Percentiles rank a stretch among this genome's conserved stretches.
These are phyloP conservation scores for Cantharellus cinnabarinus DNA, from an alignment of 768 basidiomycete species.

Conservation along the genomic window DNA sequence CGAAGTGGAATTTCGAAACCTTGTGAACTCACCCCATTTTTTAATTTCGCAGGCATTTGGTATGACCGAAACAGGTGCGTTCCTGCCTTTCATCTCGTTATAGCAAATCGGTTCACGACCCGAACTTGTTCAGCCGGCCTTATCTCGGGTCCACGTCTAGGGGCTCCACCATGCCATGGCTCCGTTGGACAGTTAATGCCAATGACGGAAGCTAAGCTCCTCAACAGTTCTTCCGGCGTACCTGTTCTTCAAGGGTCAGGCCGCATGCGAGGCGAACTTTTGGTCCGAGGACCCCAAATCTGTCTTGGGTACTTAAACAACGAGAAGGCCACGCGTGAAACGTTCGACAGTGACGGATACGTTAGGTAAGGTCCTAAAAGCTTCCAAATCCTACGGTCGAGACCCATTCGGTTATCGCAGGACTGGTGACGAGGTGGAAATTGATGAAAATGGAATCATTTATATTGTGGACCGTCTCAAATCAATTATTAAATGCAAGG, in stretches of 20 bases:
- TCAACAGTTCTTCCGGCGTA: not conserved
- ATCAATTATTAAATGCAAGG: conserved; percentile 17
- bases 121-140: not conserved
- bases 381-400: not conserved
- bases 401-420: conserved; percentile 15
- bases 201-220: not conserved
- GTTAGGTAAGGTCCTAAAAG: not conserved
- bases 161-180: not conserved
- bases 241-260: not conserved
- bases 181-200: not conserved
- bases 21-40: conserved; percentile 1
- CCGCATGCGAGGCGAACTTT: conserved; percentile 7
- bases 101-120: not conserved
- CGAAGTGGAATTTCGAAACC: not conserved
- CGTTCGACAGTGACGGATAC: not conserved
- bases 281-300: conserved; percentile 8
- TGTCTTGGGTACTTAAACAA: conserved; percentile 6
- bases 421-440: conserved; percentile 44
- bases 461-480: conserved; percentile 42
- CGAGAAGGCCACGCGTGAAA: conserved; percentile 3
- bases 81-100: not conserved
- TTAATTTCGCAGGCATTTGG: not conserved
- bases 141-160: not conserved
- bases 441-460: conserved; percentile 33
- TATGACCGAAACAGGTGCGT: not conserved